phyloP scores from a whole-genome alignment of 225 moss, liverwort and hornwort species.

The Polytrichum commune region DNA sequence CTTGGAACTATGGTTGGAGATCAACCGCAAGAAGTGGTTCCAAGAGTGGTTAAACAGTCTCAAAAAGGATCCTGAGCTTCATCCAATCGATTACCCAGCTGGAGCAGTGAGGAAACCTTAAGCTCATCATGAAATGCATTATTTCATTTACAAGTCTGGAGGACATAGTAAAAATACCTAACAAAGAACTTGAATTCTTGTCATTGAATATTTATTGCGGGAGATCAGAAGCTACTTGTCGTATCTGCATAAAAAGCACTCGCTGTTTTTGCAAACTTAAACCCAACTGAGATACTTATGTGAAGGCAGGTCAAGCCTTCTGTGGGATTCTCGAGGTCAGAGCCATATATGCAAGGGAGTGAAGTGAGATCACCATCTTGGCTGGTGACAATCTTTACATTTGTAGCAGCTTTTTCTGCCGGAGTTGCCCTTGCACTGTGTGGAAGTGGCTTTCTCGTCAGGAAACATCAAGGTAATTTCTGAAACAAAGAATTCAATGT shows the following conservation, averaged over 20 bases:
- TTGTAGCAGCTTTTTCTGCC: slow-evolving; percentile 47
- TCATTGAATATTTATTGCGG: not conserved
- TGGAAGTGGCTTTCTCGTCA: slow-evolving; percentile 24
- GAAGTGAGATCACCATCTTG: slow-evolving; percentile 35
- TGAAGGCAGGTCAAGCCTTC: slow-evolving; percentile 22
- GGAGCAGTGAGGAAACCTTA: not conserved
- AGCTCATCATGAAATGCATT: not conserved
- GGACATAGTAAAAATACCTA: not conserved
- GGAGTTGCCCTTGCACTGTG: slow-evolving; percentile 48
- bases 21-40: no score
- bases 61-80: not conserved
- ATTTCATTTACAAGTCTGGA: not conserved
- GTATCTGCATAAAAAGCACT: not conserved
- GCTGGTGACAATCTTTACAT: slow-evolving; percentile 33
- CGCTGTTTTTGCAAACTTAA: not conserved
- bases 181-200: not conserved
- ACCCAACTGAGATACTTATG: not conserved
- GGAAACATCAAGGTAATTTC: slow-evolving; percentile 28
- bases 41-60: not conserved
- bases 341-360: slow-evolving; percentile 22
- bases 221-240: not conserved
- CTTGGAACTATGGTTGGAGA: no score
- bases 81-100: not conserved
- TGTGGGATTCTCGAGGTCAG: slow-evolving; percentile 16
- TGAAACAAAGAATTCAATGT: not conserved